phyloP scores from a whole-genome alignment of 768 basidiomycete species.

The Paxillus rubicundulus region DNA sequence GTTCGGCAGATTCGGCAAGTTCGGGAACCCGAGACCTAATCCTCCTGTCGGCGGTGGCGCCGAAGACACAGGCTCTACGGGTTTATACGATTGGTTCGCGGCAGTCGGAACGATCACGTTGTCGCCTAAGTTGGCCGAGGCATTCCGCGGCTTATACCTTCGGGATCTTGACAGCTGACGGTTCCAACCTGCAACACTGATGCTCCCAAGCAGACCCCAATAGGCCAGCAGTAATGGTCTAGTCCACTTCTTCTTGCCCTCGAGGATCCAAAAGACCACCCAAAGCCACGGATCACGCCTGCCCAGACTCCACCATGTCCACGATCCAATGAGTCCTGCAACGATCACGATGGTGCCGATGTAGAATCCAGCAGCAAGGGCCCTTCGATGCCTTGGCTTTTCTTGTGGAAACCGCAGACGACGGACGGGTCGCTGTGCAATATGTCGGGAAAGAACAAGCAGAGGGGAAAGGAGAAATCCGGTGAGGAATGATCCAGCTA shows the following conservation, averaged over 20 bases:
- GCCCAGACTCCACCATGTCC: conserved; percentile 87
- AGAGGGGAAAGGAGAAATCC: conserved; percentile 94
- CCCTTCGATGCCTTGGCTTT: conserved; percentile 76
- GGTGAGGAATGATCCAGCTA: conserved; percentile 88
- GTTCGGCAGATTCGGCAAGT: conserved; percentile 51
- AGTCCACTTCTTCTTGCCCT: conserved; percentile 76
- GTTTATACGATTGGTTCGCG: conserved; percentile 23
- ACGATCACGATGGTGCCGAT: conserved; percentile 73
- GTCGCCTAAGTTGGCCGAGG: conserved; percentile 33
- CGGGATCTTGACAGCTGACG: conserved; percentile 81
- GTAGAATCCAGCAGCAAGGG: conserved; percentile 85
- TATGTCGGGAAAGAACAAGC: conserved; percentile 86
- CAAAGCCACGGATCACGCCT: conserved; percentile 86
- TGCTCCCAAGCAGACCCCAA: conserved; percentile 75
- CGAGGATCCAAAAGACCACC: conserved; percentile 73
- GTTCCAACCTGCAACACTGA: conserved; percentile 95
- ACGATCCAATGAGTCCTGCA: conserved; percentile 80
- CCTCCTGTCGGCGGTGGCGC: conserved; percentile 20
- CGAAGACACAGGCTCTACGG: conserved; percentile 11
- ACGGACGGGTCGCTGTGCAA: conserved; percentile 80
- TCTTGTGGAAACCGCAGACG: conserved; percentile 82
- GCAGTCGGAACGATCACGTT: conserved; percentile 30
- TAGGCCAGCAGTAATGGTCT: conserved; percentile 76
- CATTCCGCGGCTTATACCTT: conserved; percentile 54
- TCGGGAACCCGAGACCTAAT: conserved; percentile 37